Percentiles rank a stretch among this genome's conserved stretches.
phyloP scores from a whole-genome alignment of 352 stramenopile species.

The Pythium pectinolyticum region DNA sequence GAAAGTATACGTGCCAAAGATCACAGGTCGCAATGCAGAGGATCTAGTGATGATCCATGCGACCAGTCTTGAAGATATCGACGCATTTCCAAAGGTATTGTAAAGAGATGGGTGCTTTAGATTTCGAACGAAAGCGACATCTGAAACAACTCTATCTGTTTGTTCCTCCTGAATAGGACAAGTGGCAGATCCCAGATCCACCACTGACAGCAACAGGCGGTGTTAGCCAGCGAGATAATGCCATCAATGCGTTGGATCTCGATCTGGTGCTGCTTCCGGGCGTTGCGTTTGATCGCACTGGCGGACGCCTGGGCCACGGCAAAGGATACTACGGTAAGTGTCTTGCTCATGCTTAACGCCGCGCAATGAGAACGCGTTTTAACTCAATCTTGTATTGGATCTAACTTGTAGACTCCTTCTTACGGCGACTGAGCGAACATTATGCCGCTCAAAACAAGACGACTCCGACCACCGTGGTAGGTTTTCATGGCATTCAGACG shows the following conservation, averaged over 20 bases:
- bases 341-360: too few relatives aligned
- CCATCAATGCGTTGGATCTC: constrained; percentile 48
- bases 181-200: constrained; percentile 87
- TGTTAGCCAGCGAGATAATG: constrained; percentile 33
- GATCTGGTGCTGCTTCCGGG: constrained; percentile 83
- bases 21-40: constrained; percentile 55
- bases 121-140: background rate
- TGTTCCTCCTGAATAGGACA: constrained; percentile 77
- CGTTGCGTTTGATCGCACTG: constrained; percentile 75
- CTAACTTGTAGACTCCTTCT: constrained; percentile 71
- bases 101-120: background rate
- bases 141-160: too few relatives aligned
- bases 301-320: constrained; percentile 82
- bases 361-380: too few relatives aligned
- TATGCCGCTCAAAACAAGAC: constrained; percentile 39
- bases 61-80: constrained; percentile 63
- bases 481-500: too few relatives aligned
- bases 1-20: constrained; percentile 89
- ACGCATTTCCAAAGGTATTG: constrained; percentile 83
- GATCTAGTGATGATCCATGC: constrained; percentile 82
- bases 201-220: constrained; percentile 34
- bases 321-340: constrained; percentile 86
- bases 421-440: constrained; percentile 55
- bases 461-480: constrained; percentile 56
- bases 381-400: too few relatives aligned